These are phyloP conservation scores for Boletus subcaerulescens DNA, from an alignment of 768 basidiomycete genomes.

Conservation along the genomic window DNA sequence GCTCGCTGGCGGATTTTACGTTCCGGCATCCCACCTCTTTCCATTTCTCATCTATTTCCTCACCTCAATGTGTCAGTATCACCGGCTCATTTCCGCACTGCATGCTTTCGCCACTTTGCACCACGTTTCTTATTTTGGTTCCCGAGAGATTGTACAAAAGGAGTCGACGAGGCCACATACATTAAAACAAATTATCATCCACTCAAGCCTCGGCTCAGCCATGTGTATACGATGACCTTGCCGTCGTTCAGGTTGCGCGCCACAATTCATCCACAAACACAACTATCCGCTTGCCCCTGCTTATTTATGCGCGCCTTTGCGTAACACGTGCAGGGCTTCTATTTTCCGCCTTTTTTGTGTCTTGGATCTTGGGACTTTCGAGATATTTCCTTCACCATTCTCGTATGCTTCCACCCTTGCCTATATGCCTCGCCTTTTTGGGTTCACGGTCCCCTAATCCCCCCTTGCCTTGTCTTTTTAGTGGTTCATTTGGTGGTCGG, in stretches of 20 bases:
- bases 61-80: slow-evolving; percentile 43
- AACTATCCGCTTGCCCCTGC: slow-evolving; percentile 24
- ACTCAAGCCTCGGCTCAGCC: slow-evolving; percentile 27
- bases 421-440: slow-evolving; percentile 20
- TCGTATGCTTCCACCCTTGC: slow-evolving; percentile 13
- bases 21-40: slow-evolving; percentile 23
- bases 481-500: slow-evolving; percentile 17
- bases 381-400: slow-evolving; percentile 21
- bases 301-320: slow-evolving; percentile 33
- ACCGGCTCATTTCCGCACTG: slow-evolving; percentile 34
- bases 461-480: slow-evolving; percentile 28
- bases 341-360: slow-evolving; percentile 34
- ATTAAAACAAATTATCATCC: slow-evolving; percentile 23
- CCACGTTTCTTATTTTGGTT: slow-evolving; percentile 33
- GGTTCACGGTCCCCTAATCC: slow-evolving; percentile 24
- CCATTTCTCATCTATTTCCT: slow-evolving; percentile 25
- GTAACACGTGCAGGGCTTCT: slow-evolving; percentile 22
- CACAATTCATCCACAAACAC: slow-evolving; percentile 18
- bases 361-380: slow-evolving; percentile 41
- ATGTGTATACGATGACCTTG: slow-evolving; percentile 31
- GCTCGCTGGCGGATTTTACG: slow-evolving; percentile 31
- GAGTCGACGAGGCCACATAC: slow-evolving; percentile 31
- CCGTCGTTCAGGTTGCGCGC: slow-evolving; percentile 25
- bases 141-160: slow-evolving; percentile 38
- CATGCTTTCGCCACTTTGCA: slow-evolving; percentile 43